These are phyloP conservation scores for Pythium periplocum DNA, from an alignment of 352 stramenopile genomes.

Conservation along the genomic window DNA sequence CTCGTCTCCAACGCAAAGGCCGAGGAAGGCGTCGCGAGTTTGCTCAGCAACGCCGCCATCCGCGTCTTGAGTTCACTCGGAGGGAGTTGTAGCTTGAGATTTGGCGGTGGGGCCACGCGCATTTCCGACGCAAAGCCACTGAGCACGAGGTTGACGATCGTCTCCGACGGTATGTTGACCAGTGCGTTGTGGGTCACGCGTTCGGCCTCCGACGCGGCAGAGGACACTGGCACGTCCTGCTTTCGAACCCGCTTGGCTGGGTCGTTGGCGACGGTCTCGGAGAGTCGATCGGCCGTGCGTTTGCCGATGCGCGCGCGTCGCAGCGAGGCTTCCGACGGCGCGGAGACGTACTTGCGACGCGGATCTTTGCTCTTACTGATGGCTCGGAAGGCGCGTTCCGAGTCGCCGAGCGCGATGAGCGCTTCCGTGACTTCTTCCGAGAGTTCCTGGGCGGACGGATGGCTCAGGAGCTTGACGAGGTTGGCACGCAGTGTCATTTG, in stretches of 20 bases:
- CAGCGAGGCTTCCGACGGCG: slow-evolving; percentile 61
- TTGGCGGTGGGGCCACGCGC: slow-evolving; percentile 32
- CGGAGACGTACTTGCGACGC: slow-evolving; percentile 65
- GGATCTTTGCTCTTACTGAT: slow-evolving; percentile 80
- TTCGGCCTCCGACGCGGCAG: not conserved
- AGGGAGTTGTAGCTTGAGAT: slow-evolving; percentile 57
- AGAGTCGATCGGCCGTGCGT: slow-evolving; percentile 42
- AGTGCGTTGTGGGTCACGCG: slow-evolving; percentile 57
- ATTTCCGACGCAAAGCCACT: slow-evolving; percentile 60
- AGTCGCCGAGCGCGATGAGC: slow-evolving; percentile 64
- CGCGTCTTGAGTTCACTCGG: slow-evolving; percentile 72
- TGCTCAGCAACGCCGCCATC: slow-evolving; percentile 46
- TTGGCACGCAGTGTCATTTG: slow-evolving; percentile 65
- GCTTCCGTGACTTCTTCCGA: slow-evolving; percentile 69
- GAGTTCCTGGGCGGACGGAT: slow-evolving; percentile 48
- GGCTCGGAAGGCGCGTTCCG: slow-evolving; percentile 66
- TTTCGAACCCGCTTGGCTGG: slow-evolving; percentile 13
- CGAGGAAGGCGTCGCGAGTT: slow-evolving; percentile 73
- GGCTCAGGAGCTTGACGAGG: slow-evolving; percentile 63
- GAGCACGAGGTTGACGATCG: slow-evolving; percentile 72
- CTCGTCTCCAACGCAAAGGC: slow-evolving; percentile 66
- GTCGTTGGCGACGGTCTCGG: slow-evolving; percentile 30
- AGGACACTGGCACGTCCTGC: slow-evolving; percentile 1
- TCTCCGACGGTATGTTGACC: slow-evolving; percentile 67
- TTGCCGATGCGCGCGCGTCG: slow-evolving; percentile 62